These are phyloP conservation scores for Xerocomellus amylosporus DNA, from an alignment of 768 basidiomycete genomes.

Conservation along the genomic window DNA sequence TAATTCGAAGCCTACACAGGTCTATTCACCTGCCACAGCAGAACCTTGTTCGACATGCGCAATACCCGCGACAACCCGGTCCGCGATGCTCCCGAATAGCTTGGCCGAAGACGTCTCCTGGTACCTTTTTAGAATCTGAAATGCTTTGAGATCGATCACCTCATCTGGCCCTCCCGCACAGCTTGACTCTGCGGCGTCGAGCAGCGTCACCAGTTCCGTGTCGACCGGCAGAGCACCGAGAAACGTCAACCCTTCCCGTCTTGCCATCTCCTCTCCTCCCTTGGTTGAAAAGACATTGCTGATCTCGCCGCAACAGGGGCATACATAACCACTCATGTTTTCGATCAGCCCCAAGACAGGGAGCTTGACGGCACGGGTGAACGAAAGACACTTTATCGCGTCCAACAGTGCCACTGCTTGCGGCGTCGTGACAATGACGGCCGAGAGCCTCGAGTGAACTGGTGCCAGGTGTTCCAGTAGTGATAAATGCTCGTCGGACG, in stretches of 20 bases:
- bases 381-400: conserved; percentile 94
- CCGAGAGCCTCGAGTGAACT: conserved; percentile 70
- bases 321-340: conserved; percentile 98
- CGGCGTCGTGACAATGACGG: conserved; percentile 94
- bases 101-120: conserved; percentile 62
- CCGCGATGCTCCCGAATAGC: conserved; percentile 62
- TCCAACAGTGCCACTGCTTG: conserved; percentile 96
- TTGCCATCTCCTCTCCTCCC: conserved; percentile 87
- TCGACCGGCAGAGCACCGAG: conserved; percentile 92
- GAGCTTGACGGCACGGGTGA: conserved; percentile 82
- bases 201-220: conserved; percentile 79
- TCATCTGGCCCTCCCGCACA: conserved; percentile 17
- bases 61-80: conserved; percentile 38
- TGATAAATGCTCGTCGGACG: conserved; percentile 97
- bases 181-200: conserved; percentile 62
- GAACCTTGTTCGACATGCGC: conserved; percentile 12
- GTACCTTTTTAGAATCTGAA: conserved; percentile 61
- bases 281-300: conserved; percentile 94
- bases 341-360: conserved; percentile 92
- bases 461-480: conserved; percentile 91
- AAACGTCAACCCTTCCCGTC: conserved; percentile 67
- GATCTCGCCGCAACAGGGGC: conserved; percentile 95
- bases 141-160: conserved; percentile 33
- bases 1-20: not conserved
- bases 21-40: not conserved